Evolutionary conservation across 2,329 filamentous ascomycete species (phyloP).

Genomic region (Aspergillus intermedius): DNA sequence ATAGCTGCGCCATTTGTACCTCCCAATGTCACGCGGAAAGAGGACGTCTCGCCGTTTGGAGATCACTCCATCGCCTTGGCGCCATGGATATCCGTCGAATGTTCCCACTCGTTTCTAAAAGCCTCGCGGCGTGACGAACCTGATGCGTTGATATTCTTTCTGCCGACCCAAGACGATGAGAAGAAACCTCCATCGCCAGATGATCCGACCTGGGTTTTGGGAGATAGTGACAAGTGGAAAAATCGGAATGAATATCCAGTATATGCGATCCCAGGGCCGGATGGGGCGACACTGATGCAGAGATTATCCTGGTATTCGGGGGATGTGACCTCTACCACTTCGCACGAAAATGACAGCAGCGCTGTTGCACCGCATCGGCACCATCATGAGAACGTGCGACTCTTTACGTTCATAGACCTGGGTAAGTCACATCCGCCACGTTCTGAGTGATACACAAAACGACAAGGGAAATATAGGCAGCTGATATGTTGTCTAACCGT

Average conservation of each 20-base stretch:
- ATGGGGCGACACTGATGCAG: slow-evolving; percentile 62
- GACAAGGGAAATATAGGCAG: not conserved
- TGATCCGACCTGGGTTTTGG: slow-evolving; percentile 63
- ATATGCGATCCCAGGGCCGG: slow-evolving; percentile 67
- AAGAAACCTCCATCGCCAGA: slow-evolving; percentile 59
- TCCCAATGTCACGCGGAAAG: slow-evolving; percentile 63
- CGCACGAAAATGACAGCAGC: not conserved
- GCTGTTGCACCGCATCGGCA: not conserved
- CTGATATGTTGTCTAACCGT: not conserved
- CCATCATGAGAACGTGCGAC: slow-evolving; percentile 1
- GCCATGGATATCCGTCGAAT: slow-evolving; percentile 73
- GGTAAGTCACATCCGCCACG: slow-evolving; percentile 24
- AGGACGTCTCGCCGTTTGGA: slow-evolving; percentile 58
- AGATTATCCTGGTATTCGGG: slow-evolving; percentile 72
- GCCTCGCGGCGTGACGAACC: slow-evolving; percentile 56
- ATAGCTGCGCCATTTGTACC: slow-evolving; percentile 63
- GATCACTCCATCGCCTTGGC: slow-evolving; percentile 75
- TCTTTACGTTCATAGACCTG: slow-evolving; percentile 47
- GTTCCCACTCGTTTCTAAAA: slow-evolving; percentile 65
- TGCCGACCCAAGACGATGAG: slow-evolving; percentile 40
- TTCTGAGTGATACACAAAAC: slow-evolving; percentile 23
- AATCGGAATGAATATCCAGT: slow-evolving; percentile 66
- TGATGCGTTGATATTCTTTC: slow-evolving; percentile 53
- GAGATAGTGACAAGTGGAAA: slow-evolving; percentile 67
- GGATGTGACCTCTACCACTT: slow-evolving; percentile 50